A percentile compares a stretch with the other conserved stretches of the same genome.
Conservation (phyloP, 306 rosid genomes). For the Quercus mongolica region DNA sequence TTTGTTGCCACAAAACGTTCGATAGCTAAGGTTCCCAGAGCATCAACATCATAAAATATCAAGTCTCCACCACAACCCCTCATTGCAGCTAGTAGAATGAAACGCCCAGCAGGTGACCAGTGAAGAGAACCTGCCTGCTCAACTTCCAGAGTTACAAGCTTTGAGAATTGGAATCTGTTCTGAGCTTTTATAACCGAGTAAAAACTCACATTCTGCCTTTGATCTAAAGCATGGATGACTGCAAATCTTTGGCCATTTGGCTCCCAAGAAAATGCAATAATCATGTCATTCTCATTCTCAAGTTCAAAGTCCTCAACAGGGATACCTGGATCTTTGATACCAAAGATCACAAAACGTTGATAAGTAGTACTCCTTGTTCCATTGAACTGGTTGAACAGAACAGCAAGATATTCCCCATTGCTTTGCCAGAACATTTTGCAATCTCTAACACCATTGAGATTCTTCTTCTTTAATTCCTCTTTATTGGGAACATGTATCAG, state of each 20-base stretch:
- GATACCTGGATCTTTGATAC: conserved; percentile 77
- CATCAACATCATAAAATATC: conserved; percentile 80
- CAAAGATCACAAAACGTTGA: conserved; percentile 84
- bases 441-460: conserved; percentile 79
- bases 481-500: conserved; percentile 45
- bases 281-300: conserved; percentile 86
- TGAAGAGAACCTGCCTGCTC: conserved; percentile 84
- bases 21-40: conserved; percentile 76
- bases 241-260: conserved; percentile 86
- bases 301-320: conserved; percentile 82
- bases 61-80: conserved; percentile 71
- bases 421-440: conserved; percentile 95
- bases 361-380: conserved; percentile 75
- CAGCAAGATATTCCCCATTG: conserved; percentile 89
- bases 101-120: conserved; percentile 82
- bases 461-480: conserved; percentile 25
- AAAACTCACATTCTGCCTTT: conserved; percentile 74
- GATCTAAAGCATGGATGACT: conserved; percentile 78
- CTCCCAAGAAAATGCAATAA: conserved; percentile 94
- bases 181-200: conserved; percentile 65
- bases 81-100: conserved; percentile 73
- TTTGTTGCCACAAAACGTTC: conserved; percentile 86
- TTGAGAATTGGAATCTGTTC: conserved; percentile 66
- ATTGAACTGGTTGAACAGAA: conserved; percentile 70
- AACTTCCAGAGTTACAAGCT: conserved; percentile 73